A percentile compares a stretch with the other conserved stretches of the same genome.
phyloP scores from a whole-genome alignment of 164 flowering plant species.

The grape (Vitis vinifera) region ASM3070453v1 NC_081812.1:15377001-15377500 shows the following conservation, averaged over 20 bases:
- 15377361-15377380: slow-evolving; percentile 37
- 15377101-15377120: slow-evolving; percentile 23
- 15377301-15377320: slow-evolving; percentile 55
- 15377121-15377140: slow-evolving; percentile 47
- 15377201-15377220: slow-evolving; percentile 84
- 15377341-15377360: slow-evolving; percentile 26
- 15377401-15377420: slow-evolving; percentile 69
- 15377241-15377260: slow-evolving; percentile 47
- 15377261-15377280: slow-evolving; percentile 20
- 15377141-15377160: slow-evolving; percentile 49
- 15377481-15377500: slow-evolving; percentile 47
- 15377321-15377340: slow-evolving; percentile 53
- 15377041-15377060: slow-evolving; percentile 60
- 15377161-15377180: slow-evolving; percentile 55
- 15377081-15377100: slow-evolving; percentile 29
- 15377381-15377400: slow-evolving; percentile 49
- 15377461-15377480: slow-evolving; percentile 58
- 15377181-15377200: slow-evolving; percentile 87
- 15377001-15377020: slow-evolving; percentile 32
- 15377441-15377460: slow-evolving; percentile 36
- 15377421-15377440: slow-evolving; percentile 74
- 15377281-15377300: slow-evolving; percentile 6
- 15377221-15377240: slow-evolving; percentile 58
- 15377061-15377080: slow-evolving; percentile 42
- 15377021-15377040: slow-evolving; percentile 55